These are phyloP conservation scores for Brasilioporus rufonigricans DNA, from an alignment of 768 basidiomycete genomes.

Conservation along the genomic window DNA sequence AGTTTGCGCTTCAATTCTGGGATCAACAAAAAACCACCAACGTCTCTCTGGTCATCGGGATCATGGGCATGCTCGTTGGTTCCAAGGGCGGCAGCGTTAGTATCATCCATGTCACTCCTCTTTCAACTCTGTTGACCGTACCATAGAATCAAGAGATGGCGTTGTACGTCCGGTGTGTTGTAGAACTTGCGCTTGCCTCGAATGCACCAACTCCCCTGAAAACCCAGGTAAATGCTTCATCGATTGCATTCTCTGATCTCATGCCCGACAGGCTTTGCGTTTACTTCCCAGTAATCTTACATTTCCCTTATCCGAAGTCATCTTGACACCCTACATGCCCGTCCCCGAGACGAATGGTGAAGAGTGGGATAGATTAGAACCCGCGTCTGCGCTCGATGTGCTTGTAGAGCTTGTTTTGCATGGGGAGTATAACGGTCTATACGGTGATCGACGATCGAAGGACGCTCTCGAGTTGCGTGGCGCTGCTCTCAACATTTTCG, in stretches of 20 bases:
- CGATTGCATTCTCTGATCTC: conserved; percentile 14
- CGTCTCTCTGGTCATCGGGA: conserved; percentile 70
- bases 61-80: conserved; percentile 84
- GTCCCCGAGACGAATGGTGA: conserved; percentile 84
- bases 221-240: conserved; percentile 58
- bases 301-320: conserved; percentile 65
- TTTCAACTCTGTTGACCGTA: conserved; percentile 1
- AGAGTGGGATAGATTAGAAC: conserved; percentile 88
- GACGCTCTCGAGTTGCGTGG: conserved; percentile 73
- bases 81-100: conserved; percentile 64
- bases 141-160: conserved; percentile 54
- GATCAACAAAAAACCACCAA: conserved; percentile 87
- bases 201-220: conserved; percentile 89
- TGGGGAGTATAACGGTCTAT: conserved; percentile 80
- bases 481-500: conserved; percentile 79
- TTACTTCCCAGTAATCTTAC: conserved; percentile 53
- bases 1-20: conserved; percentile 97
- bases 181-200: conserved; percentile 89
- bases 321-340: conserved; percentile 71
- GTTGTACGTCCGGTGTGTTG: conserved; percentile 69
- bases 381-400: conserved; percentile 76
- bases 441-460: conserved; percentile 54
- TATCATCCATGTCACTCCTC: conserved; percentile 9
- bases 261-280: conserved; percentile 50
- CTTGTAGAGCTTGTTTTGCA: conserved; percentile 81